phyloP scores from a whole-genome alignment of 1,284 basidiomycete genomes.

The Marasmius oreades region DNA sequence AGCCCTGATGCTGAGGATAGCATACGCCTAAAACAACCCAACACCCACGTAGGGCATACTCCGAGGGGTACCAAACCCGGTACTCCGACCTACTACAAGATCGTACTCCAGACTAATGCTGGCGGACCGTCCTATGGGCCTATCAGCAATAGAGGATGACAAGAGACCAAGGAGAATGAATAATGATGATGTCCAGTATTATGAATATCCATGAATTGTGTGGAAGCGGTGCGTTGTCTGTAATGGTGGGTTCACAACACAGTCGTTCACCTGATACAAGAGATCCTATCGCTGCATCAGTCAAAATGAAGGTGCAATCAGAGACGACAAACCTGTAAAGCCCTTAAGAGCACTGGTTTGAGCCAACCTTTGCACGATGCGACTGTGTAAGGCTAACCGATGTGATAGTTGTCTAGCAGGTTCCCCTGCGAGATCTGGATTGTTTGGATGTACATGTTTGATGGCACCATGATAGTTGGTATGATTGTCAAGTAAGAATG shows the following conservation, averaged over 20 bases:
- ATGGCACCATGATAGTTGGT: not conserved
- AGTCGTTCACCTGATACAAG: not conserved
- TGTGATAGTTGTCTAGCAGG: not conserved
- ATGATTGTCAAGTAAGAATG: slow-evolving; percentile 7
- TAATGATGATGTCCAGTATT: not conserved
- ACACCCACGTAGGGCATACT: no score
- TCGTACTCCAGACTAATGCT: no score
- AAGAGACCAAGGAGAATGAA: not conserved
- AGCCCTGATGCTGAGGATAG: no score
- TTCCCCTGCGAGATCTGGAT: not conserved
- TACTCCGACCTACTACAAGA: no score
- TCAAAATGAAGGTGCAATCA: not conserved
- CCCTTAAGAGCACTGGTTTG: not conserved
- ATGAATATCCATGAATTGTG: not conserved
- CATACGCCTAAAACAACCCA: no score
- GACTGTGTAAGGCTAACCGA: not conserved
- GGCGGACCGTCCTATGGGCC: no score
- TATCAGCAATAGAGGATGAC: not conserved
- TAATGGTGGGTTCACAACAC: not conserved
- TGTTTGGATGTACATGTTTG: not conserved
- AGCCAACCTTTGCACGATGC: not conserved
- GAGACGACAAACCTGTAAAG: not conserved
- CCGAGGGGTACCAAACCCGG: no score
- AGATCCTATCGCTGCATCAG: not conserved
- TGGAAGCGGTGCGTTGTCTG: not conserved